Conservation (phyloP, 2,329 filamentous ascomycete species). For the Corynespora cassiicola region DNA sequence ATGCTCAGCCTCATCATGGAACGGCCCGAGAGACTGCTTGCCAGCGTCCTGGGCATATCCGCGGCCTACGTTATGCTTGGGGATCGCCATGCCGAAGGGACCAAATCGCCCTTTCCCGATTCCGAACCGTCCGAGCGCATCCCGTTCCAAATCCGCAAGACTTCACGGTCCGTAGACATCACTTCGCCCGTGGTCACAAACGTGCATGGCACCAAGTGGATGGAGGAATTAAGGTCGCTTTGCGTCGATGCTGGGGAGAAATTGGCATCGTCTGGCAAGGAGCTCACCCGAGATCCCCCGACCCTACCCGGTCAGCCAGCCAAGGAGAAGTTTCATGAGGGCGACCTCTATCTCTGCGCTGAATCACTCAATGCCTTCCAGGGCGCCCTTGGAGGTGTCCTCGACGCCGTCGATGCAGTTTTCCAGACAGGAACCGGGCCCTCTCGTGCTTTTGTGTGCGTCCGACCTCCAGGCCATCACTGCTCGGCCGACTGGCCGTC, state of each 20-base stretch:
- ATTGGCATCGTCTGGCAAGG: conserved; percentile 77
- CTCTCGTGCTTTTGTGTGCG: conserved; percentile 85
- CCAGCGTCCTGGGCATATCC: conserved; percentile 80
- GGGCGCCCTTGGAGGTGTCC: conserved; percentile 88
- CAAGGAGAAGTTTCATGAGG: conserved; percentile 76
- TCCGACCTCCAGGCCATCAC: conserved; percentile 93
- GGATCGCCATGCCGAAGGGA: conserved; percentile 75
- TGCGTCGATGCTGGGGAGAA: conserved; percentile 81
- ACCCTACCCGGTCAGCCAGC: conserved; percentile 54
- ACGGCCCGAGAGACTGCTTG: conserved; percentile 87
- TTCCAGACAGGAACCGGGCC: conserved; percentile 68
- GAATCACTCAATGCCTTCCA: conserved; percentile 89
- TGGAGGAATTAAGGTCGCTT: conserved; percentile 87
- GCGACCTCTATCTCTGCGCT: conserved; percentile 87
- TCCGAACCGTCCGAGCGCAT: conserved; percentile 65
- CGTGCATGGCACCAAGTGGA: conserved; percentile 91
- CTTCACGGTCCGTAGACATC: conserved; percentile 73
- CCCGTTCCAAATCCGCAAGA: conserved; percentile 87
- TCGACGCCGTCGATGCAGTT: conserved; percentile 88
- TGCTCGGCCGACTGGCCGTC: conserved; percentile 89
- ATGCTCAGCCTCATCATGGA: conserved; percentile 86
- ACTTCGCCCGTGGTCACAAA: conserved; percentile 81
- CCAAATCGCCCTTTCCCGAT: conserved; percentile 70
- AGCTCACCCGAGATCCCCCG: conserved; percentile 66
- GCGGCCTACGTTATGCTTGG: conserved; percentile 91